Percentiles rank a stretch among this genome's conserved stretches.
These are phyloP conservation scores for Puya raimondii DNA, from an alignment of 176 grass and related monocot genomes.

Conservation along the genomic window DNA sequence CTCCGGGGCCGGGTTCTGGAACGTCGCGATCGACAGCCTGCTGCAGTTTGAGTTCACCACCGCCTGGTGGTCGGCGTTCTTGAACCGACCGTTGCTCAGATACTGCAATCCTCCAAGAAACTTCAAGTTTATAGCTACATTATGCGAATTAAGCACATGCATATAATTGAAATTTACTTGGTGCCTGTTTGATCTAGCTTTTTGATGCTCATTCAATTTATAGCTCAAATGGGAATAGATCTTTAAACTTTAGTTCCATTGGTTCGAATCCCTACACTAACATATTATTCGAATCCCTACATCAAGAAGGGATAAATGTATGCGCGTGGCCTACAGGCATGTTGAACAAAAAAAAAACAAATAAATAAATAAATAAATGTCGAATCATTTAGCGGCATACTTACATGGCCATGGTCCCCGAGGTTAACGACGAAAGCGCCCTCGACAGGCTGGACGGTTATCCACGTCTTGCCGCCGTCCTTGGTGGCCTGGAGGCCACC, in stretches of 20 bases:
- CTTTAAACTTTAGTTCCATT: too few species aligned
- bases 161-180: too few species aligned
- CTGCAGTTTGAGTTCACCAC: conserved; percentile 76
- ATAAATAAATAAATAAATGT: too few species aligned
- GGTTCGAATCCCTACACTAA: too few species aligned
- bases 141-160: too few species aligned
- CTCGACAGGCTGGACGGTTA: conserved; percentile 64
- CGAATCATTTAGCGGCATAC: not conserved
- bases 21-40: conserved; percentile 71
- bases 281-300: too few species aligned
- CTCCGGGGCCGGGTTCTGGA: conserved; percentile 79
- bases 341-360: too few species aligned
- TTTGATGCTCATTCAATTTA: too few species aligned
- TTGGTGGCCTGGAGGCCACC: conserved; percentile 90
- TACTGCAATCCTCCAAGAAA: conserved; percentile 22
- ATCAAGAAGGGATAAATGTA: too few species aligned
- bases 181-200: too few species aligned
- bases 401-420: conserved; percentile 81
- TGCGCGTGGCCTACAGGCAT: too few species aligned
- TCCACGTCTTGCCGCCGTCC: conserved; percentile 73
- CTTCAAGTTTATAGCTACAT: not conserved
- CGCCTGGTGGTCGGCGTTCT: conserved; percentile 87
- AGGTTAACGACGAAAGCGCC: conserved; percentile 92
- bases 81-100: conserved; percentile 89
- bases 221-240: too few species aligned